Conservation (phyloP, 2,329 filamentous ascomycete species). For the Sordariomycetes sp. region DNA sequence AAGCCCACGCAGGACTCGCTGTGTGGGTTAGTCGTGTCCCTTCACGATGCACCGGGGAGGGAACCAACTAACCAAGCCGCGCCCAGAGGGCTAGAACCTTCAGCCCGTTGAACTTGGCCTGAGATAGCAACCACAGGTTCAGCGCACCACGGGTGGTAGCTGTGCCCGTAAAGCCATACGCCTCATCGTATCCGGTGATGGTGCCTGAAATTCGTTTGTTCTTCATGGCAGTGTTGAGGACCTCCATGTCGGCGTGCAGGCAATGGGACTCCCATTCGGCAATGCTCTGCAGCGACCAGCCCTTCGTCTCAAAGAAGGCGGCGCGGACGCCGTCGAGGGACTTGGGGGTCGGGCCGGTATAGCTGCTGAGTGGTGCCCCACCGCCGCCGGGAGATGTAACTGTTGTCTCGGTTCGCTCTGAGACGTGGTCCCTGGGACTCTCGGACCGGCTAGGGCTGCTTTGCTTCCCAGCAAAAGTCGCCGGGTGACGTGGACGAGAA, state of each 20-base stretch:
- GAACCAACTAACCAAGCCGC: background rate
- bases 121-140: constrained; percentile 4
- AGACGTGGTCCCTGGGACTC: background rate
- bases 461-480: background rate
- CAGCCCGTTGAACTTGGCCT: constrained; percentile 3
- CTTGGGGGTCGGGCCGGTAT: constrained; percentile 1
- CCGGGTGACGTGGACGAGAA: background rate
- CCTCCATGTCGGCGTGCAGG: constrained; percentile 2
- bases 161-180: background rate
- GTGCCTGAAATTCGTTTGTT: background rate
- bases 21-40: background rate
- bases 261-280: constrained; percentile 3
- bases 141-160: constrained; percentile 1
- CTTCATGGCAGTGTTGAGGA: background rate
- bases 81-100: constrained; percentile 4
- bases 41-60: background rate
- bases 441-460: background rate
- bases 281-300: background rate
- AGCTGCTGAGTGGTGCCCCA: background rate
- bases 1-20: constrained; percentile 4
- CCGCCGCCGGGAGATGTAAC: background rate
- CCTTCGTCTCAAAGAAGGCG: constrained; percentile 2
- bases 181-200: constrained; percentile 2
- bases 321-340: constrained; percentile 1
- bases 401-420: background rate